Conservation (phyloP, 306 rosid genomes). For the Sindora glabra region DNA sequence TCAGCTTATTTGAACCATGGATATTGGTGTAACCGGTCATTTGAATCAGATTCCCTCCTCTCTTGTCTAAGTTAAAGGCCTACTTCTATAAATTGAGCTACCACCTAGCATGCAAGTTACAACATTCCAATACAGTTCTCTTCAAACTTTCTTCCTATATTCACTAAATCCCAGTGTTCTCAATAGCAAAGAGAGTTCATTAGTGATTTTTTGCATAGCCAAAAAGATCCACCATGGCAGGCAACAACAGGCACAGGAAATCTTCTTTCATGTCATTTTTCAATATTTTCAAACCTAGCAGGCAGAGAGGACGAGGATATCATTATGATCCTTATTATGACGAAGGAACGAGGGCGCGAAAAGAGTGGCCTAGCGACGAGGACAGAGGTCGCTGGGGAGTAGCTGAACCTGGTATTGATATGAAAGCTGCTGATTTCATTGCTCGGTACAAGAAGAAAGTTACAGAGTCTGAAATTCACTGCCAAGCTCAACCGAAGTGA, state of each 20-base stretch:
- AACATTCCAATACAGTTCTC: conserved; percentile 21
- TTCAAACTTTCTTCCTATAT: neutral
- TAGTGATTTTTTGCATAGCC: neutral
- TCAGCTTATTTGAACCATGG: conserved; percentile 24
- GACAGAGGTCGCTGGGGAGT: conserved; percentile 55
- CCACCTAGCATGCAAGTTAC: neutral
- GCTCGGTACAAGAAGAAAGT: conserved; percentile 36
- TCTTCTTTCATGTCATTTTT: conserved; percentile 52
- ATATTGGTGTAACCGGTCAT: conserved; percentile 7
- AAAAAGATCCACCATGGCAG: conserved; percentile 29
- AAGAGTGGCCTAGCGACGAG: conserved; percentile 75
- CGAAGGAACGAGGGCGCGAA: conserved; percentile 26
- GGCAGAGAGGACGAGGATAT: conserved; percentile 7
- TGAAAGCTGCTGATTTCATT: conserved; percentile 54
- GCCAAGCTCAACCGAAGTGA: conserved; percentile 25
- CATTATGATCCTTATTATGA: conserved; percentile 29
- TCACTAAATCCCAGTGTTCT: neutral
- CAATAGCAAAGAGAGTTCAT: neutral
- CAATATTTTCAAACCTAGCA: conserved; percentile 45
- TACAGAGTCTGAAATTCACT: conserved; percentile 44
- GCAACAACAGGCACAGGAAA: conserved; percentile 50
- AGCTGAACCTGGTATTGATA: conserved; percentile 69
- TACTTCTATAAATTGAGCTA: conserved; percentile 33
- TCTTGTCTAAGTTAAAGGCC: conserved; percentile 8
- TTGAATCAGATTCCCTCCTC: conserved; percentile 43